A percentile compares a stretch with the other conserved stretches of the same genome.
Evolutionary conservation across 352 stramenopile genomes (phyloP).

Genomic region (Phytopythium montanum): DNA sequence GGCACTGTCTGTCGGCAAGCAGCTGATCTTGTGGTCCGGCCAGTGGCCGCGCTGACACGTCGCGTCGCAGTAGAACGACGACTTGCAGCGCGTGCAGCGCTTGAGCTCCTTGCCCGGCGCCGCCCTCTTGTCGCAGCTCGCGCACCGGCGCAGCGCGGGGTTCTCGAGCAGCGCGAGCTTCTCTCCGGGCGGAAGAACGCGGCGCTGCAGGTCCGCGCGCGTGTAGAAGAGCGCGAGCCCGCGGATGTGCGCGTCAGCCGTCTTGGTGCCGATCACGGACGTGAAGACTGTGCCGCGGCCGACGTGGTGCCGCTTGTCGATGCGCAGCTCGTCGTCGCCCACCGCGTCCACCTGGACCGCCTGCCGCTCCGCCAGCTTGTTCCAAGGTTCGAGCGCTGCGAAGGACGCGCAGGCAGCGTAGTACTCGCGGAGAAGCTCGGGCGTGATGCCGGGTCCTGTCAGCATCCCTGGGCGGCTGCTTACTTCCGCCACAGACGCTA

Average conservation of each 20-base stretch:
- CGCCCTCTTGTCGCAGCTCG: slow-evolving; percentile 76
- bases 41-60: slow-evolving; percentile 73
- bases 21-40: slow-evolving; percentile 85
- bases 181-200: slow-evolving; percentile 62
- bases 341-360: slow-evolving; percentile 76
- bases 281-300: slow-evolving; percentile 61
- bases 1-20: slow-evolving; percentile 33
- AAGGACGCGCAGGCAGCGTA: slow-evolving; percentile 66
- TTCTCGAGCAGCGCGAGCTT: slow-evolving; percentile 73
- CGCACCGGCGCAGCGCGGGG: slow-evolving; percentile 62
- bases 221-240: slow-evolving; percentile 82
- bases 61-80: slow-evolving; percentile 78
- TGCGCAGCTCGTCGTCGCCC: slow-evolving; percentile 48
- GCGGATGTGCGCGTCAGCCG: slow-evolving; percentile 55
- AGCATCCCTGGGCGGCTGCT: slow-evolving; percentile 65
- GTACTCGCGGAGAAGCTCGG: slow-evolving; percentile 52
- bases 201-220: slow-evolving; percentile 65
- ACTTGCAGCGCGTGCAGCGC: slow-evolving; percentile 82
- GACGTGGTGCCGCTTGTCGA: slow-evolving; percentile 61
- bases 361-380: slow-evolving; percentile 62
- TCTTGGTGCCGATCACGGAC: slow-evolving; percentile 65
- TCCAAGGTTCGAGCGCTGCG: slow-evolving; percentile 65
- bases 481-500: slow-evolving; percentile 72
- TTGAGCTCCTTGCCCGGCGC: slow-evolving; percentile 53
- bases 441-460: slow-evolving; percentile 48